These are phyloP conservation scores for Cladosporium halotolerans DNA, from an alignment of 2,329 filamentous ascomycete species.

Conservation along the genomic window DNA sequence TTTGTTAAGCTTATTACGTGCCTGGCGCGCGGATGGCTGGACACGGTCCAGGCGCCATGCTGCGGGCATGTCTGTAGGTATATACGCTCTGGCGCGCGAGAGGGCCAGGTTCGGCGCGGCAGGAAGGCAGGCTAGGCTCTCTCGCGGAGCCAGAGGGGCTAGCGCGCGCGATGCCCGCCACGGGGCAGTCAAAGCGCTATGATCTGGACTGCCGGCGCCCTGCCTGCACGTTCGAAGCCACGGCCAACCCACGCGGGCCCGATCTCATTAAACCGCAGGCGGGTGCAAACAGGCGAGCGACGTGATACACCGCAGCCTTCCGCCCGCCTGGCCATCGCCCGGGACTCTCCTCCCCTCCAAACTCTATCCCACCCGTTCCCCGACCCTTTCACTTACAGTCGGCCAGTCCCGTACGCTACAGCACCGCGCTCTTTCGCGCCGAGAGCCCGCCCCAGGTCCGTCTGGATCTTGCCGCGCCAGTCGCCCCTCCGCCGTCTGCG, in stretches of 20 bases:
- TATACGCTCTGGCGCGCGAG: conserved; percentile 1
- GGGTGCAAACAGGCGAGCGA: conserved; percentile 7
- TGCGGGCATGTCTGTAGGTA: conserved; percentile 22
- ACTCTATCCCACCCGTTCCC: too few species aligned
- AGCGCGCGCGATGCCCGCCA: conserved; percentile 21
- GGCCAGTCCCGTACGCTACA: too few species aligned
- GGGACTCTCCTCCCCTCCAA: not conserved
- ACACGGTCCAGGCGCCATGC: conserved; percentile 32
- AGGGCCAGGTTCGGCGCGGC: conserved; percentile 8
- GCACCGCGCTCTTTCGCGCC: too few species aligned
- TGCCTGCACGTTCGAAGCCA: conserved; percentile 11
- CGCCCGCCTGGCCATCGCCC: not conserved
- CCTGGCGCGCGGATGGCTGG: conserved; percentile 42
- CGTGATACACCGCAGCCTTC: not conserved
- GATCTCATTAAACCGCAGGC: not conserved
- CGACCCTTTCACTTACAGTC: too few species aligned
- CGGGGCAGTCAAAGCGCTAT: conserved; percentile 19
- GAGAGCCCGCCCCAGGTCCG: too few species aligned
- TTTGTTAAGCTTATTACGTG: conserved; percentile 44
- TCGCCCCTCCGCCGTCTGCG: not conserved
- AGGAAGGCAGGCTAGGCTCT: conserved; percentile 3
- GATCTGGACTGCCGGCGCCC: conserved; percentile 24
- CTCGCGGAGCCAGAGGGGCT: conserved; percentile 11
- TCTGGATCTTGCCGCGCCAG: not conserved
- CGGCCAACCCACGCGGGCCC: conserved; percentile 6